Evolutionary conservation across 1,284 basidiomycete genomes (phyloP).

Genomic region (Ustilago loliicola): DNA sequence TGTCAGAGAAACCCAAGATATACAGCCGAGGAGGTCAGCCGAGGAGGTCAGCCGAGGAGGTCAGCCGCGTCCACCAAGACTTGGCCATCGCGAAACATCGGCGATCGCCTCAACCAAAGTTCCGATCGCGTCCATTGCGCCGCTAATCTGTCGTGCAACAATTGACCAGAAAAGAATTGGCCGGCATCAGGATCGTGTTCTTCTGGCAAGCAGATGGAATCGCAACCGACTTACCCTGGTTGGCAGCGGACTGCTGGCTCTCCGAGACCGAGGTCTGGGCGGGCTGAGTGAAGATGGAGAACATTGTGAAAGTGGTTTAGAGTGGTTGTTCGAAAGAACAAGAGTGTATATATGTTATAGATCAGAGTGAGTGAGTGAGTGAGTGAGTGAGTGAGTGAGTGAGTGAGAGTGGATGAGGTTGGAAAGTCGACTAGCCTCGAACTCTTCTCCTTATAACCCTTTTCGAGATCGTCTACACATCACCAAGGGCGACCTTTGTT

Average conservation of each 20-base stretch:
- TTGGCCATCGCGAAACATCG: constrained; percentile 25
- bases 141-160: neutral
- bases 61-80: neutral
- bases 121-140: constrained; percentile 15
- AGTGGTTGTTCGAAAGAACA: constrained; percentile 24
- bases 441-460: neutral
- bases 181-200: neutral
- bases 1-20: neutral
- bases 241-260: constrained; percentile 18
- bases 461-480: neutral
- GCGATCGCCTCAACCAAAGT: constrained; percentile 19
- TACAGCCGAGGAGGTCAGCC: neutral
- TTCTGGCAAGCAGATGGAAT: no score
- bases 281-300: constrained; percentile 42
- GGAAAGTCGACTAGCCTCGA: neutral
- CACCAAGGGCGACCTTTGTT: neutral
- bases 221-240: constrained; percentile 7
- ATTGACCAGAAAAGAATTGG: neutral
- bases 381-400: no score
- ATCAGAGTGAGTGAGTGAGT: constrained; percentile 10
- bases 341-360: constrained; percentile 9
- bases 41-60: neutral
- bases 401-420: constrained; percentile 28
- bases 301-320: constrained; percentile 23
- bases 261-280: constrained; percentile 35